Conservation (phyloP, 192 early-diverging fungal genomes). For the Dissophora ornata region DNA sequence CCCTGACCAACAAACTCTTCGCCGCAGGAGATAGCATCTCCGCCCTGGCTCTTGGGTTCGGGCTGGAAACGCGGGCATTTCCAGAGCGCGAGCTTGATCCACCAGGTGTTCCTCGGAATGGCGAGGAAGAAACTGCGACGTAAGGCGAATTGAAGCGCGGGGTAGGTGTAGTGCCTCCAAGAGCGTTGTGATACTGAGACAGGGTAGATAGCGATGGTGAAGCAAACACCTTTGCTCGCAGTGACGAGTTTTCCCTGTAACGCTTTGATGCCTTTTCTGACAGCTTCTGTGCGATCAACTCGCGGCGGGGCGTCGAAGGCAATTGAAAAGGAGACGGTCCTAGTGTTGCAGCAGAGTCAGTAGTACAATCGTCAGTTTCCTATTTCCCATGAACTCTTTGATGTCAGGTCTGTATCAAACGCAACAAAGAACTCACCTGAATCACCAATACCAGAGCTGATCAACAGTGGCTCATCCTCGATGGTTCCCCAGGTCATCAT, state of each 20-base stretch:
- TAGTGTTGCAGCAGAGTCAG: constrained; percentile 9
- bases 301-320: constrained; percentile 72
- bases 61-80: constrained; percentile 23
- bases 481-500: constrained; percentile 91
- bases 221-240: constrained; percentile 40
- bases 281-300: constrained; percentile 69
- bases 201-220: constrained; percentile 27
- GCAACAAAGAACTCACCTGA: constrained; percentile 21
- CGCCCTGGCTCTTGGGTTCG: constrained; percentile 37
- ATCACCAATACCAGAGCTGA: constrained; percentile 49
- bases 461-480: constrained; percentile 80
- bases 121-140: neutral
- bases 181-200: constrained; percentile 22
- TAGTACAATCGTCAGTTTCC: too few species aligned
- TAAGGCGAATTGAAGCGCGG: constrained; percentile 33
- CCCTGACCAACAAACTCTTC: constrained; percentile 29
- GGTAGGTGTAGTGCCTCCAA: constrained; percentile 36
- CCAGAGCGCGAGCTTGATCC: neutral
- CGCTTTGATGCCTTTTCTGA: constrained; percentile 71
- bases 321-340: constrained; percentile 63
- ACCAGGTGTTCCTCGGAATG: neutral
- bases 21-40: constrained; percentile 57
- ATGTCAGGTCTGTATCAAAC: too few species aligned
- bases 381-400: too few species aligned
- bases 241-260: constrained; percentile 46